Evolutionary conservation across 257 asterid genomes (phyloP).

Genomic region (Nicotiana noctiflora): DNA sequence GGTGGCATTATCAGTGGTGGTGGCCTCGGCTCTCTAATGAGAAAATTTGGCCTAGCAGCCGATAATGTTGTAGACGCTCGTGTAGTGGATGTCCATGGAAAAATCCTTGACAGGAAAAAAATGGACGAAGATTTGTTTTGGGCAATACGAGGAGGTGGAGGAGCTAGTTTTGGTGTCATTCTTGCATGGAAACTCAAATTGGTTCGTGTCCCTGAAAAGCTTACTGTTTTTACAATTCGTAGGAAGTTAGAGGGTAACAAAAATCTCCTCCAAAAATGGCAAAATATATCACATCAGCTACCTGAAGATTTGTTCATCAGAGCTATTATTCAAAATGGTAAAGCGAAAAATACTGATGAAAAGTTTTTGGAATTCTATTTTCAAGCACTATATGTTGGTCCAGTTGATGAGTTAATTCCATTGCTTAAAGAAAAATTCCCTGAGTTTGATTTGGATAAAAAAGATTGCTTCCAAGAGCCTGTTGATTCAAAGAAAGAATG

Average conservation of each 20-base stretch:
- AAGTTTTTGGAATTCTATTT: neutral
- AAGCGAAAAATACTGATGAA: neutral
- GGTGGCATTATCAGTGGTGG: conserved; percentile 12
- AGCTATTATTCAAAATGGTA: neutral
- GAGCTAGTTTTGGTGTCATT: conserved; percentile 2
- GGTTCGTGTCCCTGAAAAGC: neutral
- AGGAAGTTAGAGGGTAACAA: neutral
- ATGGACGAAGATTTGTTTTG: neutral
- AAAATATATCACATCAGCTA: conserved; percentile 1
- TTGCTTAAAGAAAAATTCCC: neutral
- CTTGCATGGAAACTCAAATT: neutral
- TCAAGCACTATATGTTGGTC: neutral
- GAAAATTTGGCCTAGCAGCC: neutral
- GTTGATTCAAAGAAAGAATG: neutral
- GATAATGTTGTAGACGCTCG: neutral
- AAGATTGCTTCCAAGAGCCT: neutral
- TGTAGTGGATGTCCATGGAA: neutral
- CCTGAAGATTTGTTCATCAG: conserved; percentile 4
- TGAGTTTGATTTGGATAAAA: neutral
- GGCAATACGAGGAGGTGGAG: conserved; percentile 10
- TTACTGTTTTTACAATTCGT: neutral
- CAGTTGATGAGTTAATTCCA: neutral
- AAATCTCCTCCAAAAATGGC: conserved; percentile 1
- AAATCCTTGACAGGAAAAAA: neutral
- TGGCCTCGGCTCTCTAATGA: neutral